A percentile compares a stretch with the other conserved stretches of the same genome.
Conservation (phyloP, 768 basidiomycete genomes). For the Leccinum truebloodii region DNA sequence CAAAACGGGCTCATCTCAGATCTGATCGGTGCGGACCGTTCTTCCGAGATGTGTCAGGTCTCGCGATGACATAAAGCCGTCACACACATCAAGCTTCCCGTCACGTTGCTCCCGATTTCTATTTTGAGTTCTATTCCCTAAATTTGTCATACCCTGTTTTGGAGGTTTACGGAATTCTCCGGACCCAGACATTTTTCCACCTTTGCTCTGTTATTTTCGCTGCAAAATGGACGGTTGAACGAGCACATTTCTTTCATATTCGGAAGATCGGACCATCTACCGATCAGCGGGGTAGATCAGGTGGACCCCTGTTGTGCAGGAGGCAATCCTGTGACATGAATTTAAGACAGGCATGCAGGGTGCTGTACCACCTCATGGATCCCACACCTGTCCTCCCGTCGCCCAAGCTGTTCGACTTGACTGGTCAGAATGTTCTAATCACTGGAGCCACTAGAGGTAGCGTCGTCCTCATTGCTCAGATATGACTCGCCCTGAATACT, state of each 20-base stretch:
- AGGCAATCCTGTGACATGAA: conserved; percentile 10
- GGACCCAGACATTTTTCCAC: conserved; percentile 15
- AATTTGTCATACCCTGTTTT: conserved; percentile 27
- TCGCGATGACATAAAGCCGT: conserved; percentile 30
- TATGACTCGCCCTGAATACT: conserved; percentile 16
- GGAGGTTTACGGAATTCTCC: conserved; percentile 17
- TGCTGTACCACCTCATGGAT: conserved; percentile 43
- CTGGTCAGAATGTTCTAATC: conserved; percentile 68
- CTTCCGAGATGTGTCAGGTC: conserved; percentile 27
- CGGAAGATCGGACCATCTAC: conserved; percentile 31
- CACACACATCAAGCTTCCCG: conserved; percentile 23
- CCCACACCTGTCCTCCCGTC: conserved; percentile 50
- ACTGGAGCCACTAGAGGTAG: conserved; percentile 80
- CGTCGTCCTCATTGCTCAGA: conserved; percentile 31
- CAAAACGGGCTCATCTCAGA: conserved; percentile 23
- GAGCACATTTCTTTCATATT: conserved; percentile 9
- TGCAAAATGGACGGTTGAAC: not conserved
- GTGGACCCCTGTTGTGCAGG: conserved; percentile 3
- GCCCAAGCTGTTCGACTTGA: conserved; percentile 65
- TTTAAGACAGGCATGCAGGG: conserved; percentile 21
- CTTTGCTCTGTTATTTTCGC: conserved; percentile 1
- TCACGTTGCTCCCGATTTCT: conserved; percentile 27
- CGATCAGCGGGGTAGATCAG: conserved; percentile 35
- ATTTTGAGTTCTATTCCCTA: conserved; percentile 23
- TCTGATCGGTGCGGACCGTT: conserved; percentile 33